Conservation (phyloP, 176 grass and related monocot species). For the Zoysia pacifica region DNA sequence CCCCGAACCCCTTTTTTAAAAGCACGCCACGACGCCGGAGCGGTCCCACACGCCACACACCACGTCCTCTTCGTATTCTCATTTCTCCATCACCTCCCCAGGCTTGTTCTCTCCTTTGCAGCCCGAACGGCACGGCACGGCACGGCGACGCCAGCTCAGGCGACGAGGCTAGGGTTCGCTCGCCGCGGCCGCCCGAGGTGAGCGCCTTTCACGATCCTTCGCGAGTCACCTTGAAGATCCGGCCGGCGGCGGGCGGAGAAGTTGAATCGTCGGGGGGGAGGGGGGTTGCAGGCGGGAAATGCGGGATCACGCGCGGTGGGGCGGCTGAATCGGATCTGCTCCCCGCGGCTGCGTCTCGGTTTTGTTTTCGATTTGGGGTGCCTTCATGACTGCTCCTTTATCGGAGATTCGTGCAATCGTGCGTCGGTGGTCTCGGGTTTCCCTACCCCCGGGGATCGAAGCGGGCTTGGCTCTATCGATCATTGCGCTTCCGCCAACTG, state of each 20-base stretch:
- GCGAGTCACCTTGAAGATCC: too few species aligned
- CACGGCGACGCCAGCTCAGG: constrained; percentile 20
- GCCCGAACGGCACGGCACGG: neutral
- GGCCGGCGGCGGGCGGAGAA: too few species aligned
- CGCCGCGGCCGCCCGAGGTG: neutral
- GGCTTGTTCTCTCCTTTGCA: neutral
- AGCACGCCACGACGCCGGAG: constrained; percentile 2
- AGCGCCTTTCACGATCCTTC: neutral
- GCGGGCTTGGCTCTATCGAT: neutral
- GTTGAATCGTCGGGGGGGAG: neutral
- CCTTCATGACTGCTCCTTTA: too few species aligned
- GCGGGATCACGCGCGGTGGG: constrained; percentile 23
- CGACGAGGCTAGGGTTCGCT: neutral
- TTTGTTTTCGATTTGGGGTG: neutral
- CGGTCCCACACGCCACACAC: neutral
- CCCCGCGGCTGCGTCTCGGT: neutral
- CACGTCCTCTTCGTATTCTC: neutral
- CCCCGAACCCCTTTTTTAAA: constrained; percentile 13
- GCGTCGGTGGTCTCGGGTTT: neutral
- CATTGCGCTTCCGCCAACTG: too few species aligned
- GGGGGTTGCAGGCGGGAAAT: neutral
- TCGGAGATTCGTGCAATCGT: too few species aligned
- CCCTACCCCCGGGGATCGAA: neutral
- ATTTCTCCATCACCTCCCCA: neutral
- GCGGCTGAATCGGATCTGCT: neutral